Base-by-base conservation (phyloP, 257 asterid genomes). In the Fraxinus excelsior region DNA sequence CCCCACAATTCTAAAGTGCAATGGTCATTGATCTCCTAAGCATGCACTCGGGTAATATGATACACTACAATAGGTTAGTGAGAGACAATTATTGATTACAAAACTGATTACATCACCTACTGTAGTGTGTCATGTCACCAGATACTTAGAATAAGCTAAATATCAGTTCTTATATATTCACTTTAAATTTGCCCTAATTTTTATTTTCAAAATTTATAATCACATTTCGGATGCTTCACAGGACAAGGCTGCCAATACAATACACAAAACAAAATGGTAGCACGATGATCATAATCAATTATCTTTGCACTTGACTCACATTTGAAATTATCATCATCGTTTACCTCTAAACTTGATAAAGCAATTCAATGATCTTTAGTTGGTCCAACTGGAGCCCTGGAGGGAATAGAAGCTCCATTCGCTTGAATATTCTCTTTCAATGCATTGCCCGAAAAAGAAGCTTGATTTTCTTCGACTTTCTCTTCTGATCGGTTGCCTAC, bases 381-480 rank as follows among this genome's bases (percentile, higher is more conserved):
- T 58, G 46, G 82, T 77, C 74, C 23, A 42, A 18, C 56, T 28
- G 81, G 74, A 67, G 73, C 68, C 4, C 72, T 31, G 8, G 29
- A 28, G 29, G 74, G 2, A 44, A 46, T 14, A 37, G 84, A 74
- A 78, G 74, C 73, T 75, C 82, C 74, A 49, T 73, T 81, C 58
- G 60, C 87, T 79, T 26, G 70, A 18, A 42, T 66, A 26, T 66
- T 84, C 23, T 80, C 91, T 79, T 82, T 80, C 23, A 5, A 26
- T 9, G 75, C 51, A 79, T 74, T 77, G 69, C 82, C 85, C 56
- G 80, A 74, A 38, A 78, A 72, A 69, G 82, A 77, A 80, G 82
- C 25, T 80, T 46, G 87, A 72, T 56, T 58, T 67, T 78, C 87
- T 40, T 62, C 88, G 32, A 67, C 80, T 66, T 73, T 67, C 77